A percentile compares a stretch with the other conserved stretches of the same genome.
These are phyloP conservation scores for Naganishia friedmannii DNA, from an alignment of 768 basidiomycete genomes.

Conservation along the genomic window DNA sequence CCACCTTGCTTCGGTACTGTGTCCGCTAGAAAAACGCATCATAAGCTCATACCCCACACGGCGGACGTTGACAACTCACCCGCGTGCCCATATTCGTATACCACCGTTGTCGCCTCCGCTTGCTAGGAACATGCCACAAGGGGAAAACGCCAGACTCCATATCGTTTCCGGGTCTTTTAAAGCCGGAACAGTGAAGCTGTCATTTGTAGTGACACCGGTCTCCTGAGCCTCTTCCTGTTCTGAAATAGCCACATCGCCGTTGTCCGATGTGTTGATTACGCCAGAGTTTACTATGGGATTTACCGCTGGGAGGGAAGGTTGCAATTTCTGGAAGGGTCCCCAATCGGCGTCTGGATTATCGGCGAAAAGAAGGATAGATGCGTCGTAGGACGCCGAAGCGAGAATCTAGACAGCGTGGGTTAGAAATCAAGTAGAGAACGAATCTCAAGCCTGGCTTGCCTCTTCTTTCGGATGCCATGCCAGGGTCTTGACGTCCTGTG, in stretches of 20 bases:
- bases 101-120: conserved; percentile 81
- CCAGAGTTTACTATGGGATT: background rate
- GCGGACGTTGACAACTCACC: conserved; percentile 35
- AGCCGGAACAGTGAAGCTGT: conserved; percentile 41
- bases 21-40: conserved; percentile 16
- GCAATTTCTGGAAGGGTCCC: conserved; percentile 76
- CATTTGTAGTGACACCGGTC: conserved; percentile 31
- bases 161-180: conserved; percentile 63
- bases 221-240: conserved; percentile 29
- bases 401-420: conserved; percentile 64
- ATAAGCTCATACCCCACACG: no score
- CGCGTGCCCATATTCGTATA: conserved; percentile 77
- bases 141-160: conserved; percentile 80
- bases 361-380: conserved; percentile 85
- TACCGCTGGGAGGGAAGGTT: conserved; percentile 39
- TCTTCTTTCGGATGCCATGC: conserved; percentile 95
- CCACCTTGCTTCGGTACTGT: conserved; percentile 28
- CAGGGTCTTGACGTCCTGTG: conserved; percentile 91
- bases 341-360: conserved; percentile 95
- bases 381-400: conserved; percentile 95
- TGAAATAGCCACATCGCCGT: conserved; percentile 3
- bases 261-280: conserved; percentile 29
- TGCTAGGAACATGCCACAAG: conserved; percentile 74
- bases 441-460: conserved; percentile 55
- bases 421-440: background rate